Percentiles rank a stretch among this genome's conserved stretches.
Evolutionary conservation across 179 eudicot genomes (phyloP).

Genomic region (Drosera spatulata): DNA sequence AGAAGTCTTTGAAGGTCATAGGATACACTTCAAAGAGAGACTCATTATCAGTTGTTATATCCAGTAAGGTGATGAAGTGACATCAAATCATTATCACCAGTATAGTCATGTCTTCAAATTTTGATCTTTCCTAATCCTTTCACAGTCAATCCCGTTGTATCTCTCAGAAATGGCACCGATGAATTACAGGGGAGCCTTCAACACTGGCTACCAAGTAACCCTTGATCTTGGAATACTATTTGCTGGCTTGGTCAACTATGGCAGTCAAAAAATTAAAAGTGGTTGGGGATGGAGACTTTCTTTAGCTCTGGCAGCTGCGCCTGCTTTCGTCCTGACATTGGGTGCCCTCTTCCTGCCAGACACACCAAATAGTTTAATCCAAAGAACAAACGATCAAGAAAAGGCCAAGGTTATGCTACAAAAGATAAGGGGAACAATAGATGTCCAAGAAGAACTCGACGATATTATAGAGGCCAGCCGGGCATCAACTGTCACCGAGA

Average conservation of each 20-base stretch:
- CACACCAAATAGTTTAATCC: slow-evolving; percentile 8
- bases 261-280: slow-evolving; percentile 7
- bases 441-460: slow-evolving; percentile 17
- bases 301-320: slow-evolving; percentile 4
- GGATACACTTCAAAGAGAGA: too few species aligned
- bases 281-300: slow-evolving; percentile 13
- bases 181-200: slow-evolving; percentile 32
- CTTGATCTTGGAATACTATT: slow-evolving; percentile 14
- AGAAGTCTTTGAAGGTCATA: too few species aligned
- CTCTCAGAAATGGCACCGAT: slow-evolving; percentile 31
- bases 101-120: background rate
- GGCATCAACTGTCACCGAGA: slow-evolving; percentile 12
- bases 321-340: slow-evolving; percentile 4
- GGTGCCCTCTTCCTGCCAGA: slow-evolving; percentile 10
- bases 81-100: background rate
- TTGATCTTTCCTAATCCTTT: background rate
- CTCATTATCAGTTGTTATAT: too few species aligned
- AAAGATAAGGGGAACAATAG: slow-evolving; percentile 16
- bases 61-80: background rate
- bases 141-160: slow-evolving; percentile 23
- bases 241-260: slow-evolving; percentile 20
- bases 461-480: slow-evolving; percentile 20
- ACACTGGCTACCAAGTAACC: slow-evolving; percentile 23
- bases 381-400: slow-evolving; percentile 7
- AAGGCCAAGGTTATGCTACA: slow-evolving; percentile 13